Base-by-base conservation (phyloP, 768 basidiomycete genomes). In the Rhodosporidiobolus odoratus region DNA sequence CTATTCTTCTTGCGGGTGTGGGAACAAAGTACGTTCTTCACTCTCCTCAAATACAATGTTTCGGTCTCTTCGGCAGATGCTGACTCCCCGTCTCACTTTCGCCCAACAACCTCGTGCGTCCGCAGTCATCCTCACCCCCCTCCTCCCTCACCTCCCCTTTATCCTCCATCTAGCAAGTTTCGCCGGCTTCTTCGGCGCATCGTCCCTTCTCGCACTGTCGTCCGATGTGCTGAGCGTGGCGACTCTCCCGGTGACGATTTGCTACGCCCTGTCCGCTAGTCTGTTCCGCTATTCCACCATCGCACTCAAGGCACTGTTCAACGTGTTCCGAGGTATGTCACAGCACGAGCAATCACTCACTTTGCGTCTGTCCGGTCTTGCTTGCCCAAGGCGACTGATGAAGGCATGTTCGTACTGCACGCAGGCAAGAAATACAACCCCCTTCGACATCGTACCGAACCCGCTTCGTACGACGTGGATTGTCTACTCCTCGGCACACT, bases 401-500 rank as follows among this genome's bases (percentile, higher is more conserved):
- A 41, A 7, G 30, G 35, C 16, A 9, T 13, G 32, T 17, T 38
- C 2, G 2, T 2, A 2, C 38, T 21, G 54, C 37, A 23, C 52
- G 25, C 72, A 94, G 93, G 95, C 1, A 97, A 91, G 80, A 85
- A 92, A 57, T 88, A 86, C 77, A 98, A 98, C 77, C 86, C 88
- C 15, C 82, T 99, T 10, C 86, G 94, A 40, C 85, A 89, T 62
- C 86, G 94, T n/a, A 88, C 87, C 6, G 96, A 98, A 76, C 85
- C 88, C 0, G 92, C 90, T 86, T 85, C 88, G 65, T 98, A 96
- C 75, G 90, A 92, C 62, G 83, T 93, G 35, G 95, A 98, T 78
- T 92, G 97, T 77, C 84, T 98, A 3, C 82, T 98, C n/a, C 88
- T 97, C 43, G 95, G 95, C 8, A 94, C 96, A 0, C 87, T 92